A percentile compares a stretch with the other conserved stretches of the same genome.
Evolutionary conservation across 176 grass and related monocot species (phyloP).

Genomic region (Thalia dealbata): DNA sequence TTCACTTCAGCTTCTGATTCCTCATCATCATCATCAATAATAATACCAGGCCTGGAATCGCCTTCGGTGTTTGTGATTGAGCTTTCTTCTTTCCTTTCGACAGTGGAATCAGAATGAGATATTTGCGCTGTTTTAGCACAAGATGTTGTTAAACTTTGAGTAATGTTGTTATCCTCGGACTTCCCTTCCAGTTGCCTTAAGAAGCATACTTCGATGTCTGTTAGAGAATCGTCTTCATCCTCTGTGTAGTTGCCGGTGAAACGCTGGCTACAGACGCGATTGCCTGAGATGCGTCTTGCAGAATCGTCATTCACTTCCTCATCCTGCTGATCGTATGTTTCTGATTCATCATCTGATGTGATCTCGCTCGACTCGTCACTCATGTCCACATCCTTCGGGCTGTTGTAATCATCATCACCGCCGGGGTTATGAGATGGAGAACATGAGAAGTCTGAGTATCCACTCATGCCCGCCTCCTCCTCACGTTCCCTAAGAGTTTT

Average conservation of each 20-base stretch:
- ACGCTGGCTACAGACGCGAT: slow-evolving; percentile 4
- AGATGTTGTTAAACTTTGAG: slow-evolving; percentile 12
- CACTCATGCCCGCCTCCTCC: slow-evolving; percentile 35
- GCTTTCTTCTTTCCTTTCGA: slow-evolving; percentile 16
- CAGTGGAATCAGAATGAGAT: not conserved
- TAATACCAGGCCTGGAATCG: slow-evolving; percentile 15
- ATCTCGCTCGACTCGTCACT: slow-evolving; percentile 18
- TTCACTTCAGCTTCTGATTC: slow-evolving; percentile 14
- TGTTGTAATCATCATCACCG: slow-evolving; percentile 28
- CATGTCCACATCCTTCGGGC: slow-evolving; percentile 33
- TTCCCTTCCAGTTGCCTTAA: slow-evolving; percentile 50
- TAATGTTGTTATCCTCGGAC: slow-evolving; percentile 14
- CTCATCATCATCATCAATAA: slow-evolving; percentile 12
- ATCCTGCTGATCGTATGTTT: slow-evolving; percentile 11
- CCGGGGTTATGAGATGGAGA: slow-evolving; percentile 26
- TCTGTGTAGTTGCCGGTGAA: slow-evolving; percentile 20
- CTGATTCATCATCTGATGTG: slow-evolving; percentile 24
- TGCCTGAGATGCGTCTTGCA: slow-evolving; percentile 15
- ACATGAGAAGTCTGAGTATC: slow-evolving; percentile 56
- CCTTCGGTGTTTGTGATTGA: slow-evolving; percentile 8
- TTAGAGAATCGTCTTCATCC: slow-evolving; percentile 34
- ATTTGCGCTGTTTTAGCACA: not conserved
- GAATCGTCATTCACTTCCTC: slow-evolving; percentile 18
- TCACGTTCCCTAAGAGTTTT: slow-evolving; percentile 68
- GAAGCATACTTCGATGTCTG: slow-evolving; percentile 46